Base-by-base conservation (phyloP, 805 yeast genomes). In the Soucietia sequanensis region DNA sequence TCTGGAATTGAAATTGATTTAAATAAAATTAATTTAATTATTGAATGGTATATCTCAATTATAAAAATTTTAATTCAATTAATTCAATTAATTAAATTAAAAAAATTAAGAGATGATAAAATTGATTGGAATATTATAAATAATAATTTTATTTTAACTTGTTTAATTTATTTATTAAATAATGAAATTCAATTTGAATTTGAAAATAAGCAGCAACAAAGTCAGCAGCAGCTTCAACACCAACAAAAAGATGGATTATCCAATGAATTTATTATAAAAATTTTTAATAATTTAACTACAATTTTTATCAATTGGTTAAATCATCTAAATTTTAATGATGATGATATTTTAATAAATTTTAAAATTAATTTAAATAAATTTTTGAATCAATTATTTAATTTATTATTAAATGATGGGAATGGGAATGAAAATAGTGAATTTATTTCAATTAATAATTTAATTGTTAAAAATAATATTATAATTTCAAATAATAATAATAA, bases 21-120 rank as follows among this genome's bases (percentile, higher is more conserved):
- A 62, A 29, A 33, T 59, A 25, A 47, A 39, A 52, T 66, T 18
- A 62, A 58, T 21, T 52, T 65, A 18, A 44, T 70, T n/a, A 56
- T 74, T 27, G 78, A 75, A 32, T 72, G 72, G 60, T 72, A 70
- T 43, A 46, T 75, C 28, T 57, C 69, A 3, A 47, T 73, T 45
- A 55, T 69, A 23, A 67, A 75, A 48, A 52, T 73, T 2, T 58
- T 76, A 44, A 54, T 61, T 34, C 60, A 58, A 30, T 35, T 44
- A 17, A 41, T 41, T 33, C 27, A 34, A 12, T 36, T 40, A 27
- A 24, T 29, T 14, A 46, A 48, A 15, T 27, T 42, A 11, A 16
- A 15, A 18, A 12, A 13, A 11, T 10, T 24, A 16, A 24, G 13
- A 24, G 27, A 24, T 24, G 27, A 24, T 8, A 15, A 15, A 10